Base-by-base conservation (phyloP, 2,329 filamentous ascomycete species). In the Exophiala mesophila region DNA sequence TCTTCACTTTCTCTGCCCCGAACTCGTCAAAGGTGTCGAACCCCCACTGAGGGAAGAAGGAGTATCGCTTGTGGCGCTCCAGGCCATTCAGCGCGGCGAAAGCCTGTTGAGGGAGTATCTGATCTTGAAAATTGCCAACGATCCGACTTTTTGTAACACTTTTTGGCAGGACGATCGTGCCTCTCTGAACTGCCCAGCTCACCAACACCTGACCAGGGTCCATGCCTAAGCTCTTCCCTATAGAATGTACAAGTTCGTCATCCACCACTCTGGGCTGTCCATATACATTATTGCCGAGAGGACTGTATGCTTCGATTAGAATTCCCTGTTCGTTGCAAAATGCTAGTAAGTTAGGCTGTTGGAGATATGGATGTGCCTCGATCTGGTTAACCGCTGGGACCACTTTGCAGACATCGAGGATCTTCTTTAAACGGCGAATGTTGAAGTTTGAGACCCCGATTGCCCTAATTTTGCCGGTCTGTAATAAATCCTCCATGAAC, bases 311-410 rank as follows among this genome's bases (percentile, higher is more conserved):
- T 55, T 77, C 74, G 34, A 83, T 61, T 46, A 77, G 66, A 49
- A 84, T 82, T 47, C 68, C 68, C 59, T 82, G 74, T 50, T 69
- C 60, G 39, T 73, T 63, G 63, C 73, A 78, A 61, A 73, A 79
- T 10, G 72, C 65, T 5, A 81, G 61, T 19, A 85, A 63, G 13
- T 74, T 67, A 2, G 65, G 64, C 57, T 78, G 81, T 58, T 83
- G 81, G 8, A 85, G 69, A 55, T 82, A 82, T 2, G 81, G 79
- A 59, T 85, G 80, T 38, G 78, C 78, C 59, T 85, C 81, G 50
- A 85, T 78, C 63, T 85, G 81, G 63, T 85, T 84, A 53, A 75
- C 73, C 2, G 77, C 77, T 1, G 81, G 81, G 1, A 52, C 49
- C 5, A 43, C 36, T 12, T 45, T 20, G 36, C 28, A 18, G 9